A percentile compares a stretch with the other conserved stretches of the same genome.
phyloP scores from a whole-genome alignment of 768 basidiomycete species.

The Tremella yokohamensis region DNA sequence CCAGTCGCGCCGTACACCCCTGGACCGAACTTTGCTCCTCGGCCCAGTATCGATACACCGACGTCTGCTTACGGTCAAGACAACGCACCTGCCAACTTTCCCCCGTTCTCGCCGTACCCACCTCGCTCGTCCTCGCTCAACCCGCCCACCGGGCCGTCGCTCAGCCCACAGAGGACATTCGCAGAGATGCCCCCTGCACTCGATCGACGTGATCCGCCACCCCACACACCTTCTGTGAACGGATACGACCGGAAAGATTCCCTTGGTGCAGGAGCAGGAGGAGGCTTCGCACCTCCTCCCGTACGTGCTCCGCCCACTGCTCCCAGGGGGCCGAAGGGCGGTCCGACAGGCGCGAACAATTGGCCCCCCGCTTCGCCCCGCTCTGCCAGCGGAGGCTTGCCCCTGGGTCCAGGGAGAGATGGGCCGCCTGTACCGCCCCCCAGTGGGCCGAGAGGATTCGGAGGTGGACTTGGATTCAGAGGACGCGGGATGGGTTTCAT shows the following conservation, averaged over 20 bases:
- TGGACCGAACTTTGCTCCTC: background rate
- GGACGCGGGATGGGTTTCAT: constrained; percentile 1
- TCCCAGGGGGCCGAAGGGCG: background rate
- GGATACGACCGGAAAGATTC: no score
- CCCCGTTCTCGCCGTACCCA: background rate
- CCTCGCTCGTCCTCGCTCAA: constrained; percentile 1
- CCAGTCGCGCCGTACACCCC: background rate
- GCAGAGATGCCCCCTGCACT: background rate
- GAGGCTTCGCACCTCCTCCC: no score
- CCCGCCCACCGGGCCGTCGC: background rate
- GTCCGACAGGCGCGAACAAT: background rate
- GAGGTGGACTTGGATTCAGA: background rate
- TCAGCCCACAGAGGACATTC: background rate
- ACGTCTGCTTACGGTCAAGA: background rate
- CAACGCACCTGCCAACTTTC: background rate
- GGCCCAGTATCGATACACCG: background rate
- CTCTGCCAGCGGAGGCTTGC: no score
- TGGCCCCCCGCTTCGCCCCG: no score
- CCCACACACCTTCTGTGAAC: background rate
- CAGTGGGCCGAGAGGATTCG: background rate
- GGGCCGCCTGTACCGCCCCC: background rate
- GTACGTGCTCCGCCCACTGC: constrained; percentile 1
- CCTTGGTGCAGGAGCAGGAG: no score
- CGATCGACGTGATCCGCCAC: background rate
- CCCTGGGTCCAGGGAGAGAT: background rate